phyloP scores from a whole-genome alignment of 78 protist species.

The Tieghemostelium lacteum region DNA sequence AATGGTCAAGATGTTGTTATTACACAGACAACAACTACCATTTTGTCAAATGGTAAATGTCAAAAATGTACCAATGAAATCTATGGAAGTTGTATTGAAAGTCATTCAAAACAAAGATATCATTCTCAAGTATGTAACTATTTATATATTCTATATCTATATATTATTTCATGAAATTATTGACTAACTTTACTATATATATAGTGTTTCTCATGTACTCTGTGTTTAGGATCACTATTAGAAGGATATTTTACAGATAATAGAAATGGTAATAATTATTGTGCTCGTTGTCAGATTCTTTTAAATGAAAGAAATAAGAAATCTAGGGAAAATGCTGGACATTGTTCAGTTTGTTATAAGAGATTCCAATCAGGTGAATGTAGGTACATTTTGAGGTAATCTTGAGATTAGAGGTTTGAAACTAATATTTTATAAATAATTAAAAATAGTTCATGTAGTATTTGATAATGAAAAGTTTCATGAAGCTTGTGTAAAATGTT shows the following conservation, averaged over 20 bases:
- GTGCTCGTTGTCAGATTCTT: conserved; percentile 38
- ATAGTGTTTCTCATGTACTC: conserved; percentile 24
- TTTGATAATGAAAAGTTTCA: conserved; percentile 44
- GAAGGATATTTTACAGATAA: conserved; percentile 38
- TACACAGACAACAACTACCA: conserved; percentile 14
- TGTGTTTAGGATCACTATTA: background rate
- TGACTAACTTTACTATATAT: too few relatives aligned
- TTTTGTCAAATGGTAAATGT: conserved; percentile 11
- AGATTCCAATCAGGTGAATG: conserved; percentile 15
- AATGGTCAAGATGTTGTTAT: background rate
- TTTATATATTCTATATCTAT: too few relatives aligned
- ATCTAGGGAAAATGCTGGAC: conserved; percentile 22
- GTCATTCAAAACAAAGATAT: background rate
- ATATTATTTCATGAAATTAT: too few relatives aligned
- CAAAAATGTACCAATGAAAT: conserved; percentile 7
- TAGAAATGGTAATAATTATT: conserved; percentile 5
- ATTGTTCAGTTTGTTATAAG: conserved; percentile 34
- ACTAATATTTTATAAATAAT: background rate
- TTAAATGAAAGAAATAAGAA: conserved; percentile 22
- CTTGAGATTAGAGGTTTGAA: background rate
- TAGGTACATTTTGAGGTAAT: background rate
- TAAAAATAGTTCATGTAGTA: background rate
- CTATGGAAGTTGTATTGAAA: background rate
- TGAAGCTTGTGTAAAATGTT: conserved; percentile 40
- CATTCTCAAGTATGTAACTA: too few relatives aligned